A percentile compares a stretch with the other conserved stretches of the same genome.
phyloP scores from a whole-genome alignment of 768 basidiomycete species.

The Trametes meyenii region DNA sequence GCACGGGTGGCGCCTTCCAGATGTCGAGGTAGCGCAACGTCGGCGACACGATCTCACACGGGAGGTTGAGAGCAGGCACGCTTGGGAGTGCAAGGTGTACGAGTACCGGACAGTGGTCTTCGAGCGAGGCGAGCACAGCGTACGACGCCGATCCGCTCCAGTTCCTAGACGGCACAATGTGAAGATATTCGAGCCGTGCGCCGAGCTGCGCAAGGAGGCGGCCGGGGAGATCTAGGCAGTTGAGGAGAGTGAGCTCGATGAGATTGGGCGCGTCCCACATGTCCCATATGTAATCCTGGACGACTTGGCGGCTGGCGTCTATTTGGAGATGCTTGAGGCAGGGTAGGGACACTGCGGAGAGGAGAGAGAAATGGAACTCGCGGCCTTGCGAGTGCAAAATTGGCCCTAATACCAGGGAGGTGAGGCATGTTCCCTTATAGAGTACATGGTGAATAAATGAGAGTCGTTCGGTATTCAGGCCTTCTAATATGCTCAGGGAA shows the following conservation, averaged over 20 bases:
- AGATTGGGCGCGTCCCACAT: background rate
- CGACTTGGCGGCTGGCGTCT: background rate
- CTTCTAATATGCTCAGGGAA: background rate
- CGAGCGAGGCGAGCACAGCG: background rate
- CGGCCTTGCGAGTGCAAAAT: background rate
- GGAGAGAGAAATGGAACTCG: no score
- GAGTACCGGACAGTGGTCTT: background rate
- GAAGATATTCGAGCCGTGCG: background rate
- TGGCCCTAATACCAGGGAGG: background rate
- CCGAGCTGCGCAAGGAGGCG: background rate
- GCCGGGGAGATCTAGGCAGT: background rate
- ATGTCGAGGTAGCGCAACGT: conserved; percentile 2
- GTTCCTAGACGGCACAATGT: background rate
- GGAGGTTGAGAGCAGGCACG: background rate
- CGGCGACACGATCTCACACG: background rate
- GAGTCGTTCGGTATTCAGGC: background rate
- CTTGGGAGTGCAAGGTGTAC: background rate
- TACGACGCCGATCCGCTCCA: background rate
- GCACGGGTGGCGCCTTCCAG: background rate
- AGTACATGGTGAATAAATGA: background rate
- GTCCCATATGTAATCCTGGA: background rate
- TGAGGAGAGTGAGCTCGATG: background rate
- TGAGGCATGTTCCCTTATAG: background rate
- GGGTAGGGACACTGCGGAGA: background rate
- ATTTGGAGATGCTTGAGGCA: background rate